Evolutionary conservation across 345 rosid genomes (phyloP), one percentile per base, ranked within the genome.

Genomic region (Conringia planisiliqua): DNA sequence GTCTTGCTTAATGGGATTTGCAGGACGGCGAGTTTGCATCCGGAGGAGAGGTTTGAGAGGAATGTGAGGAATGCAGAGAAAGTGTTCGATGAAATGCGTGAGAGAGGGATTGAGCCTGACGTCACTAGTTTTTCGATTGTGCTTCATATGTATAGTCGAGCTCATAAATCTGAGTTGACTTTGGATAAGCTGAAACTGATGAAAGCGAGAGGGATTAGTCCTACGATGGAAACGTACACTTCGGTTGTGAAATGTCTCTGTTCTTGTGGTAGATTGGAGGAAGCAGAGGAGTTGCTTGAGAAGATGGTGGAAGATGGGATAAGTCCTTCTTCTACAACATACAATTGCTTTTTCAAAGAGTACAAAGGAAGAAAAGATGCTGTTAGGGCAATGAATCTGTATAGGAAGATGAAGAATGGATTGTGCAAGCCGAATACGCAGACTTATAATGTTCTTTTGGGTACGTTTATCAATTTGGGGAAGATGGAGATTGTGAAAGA

Each of bases 261-360:
- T 75, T 94, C 96, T 0, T 88, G 94, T 35, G 91, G 89, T 16
- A 83, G 87, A 80, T 73, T 89, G 0, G 85, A 85, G 16, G 93
- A 91, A 16, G 97, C 93, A 0, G 84, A 88, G 85, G 85, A 66
- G 72, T 75, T 93, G 79, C 90, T 93, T 18, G 64, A 35, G 18
- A 91, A 87, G 81, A 91, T 91, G 96, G 87, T 83, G 71, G 80
- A 47, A 33, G 78, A 57, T 29, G 88, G 91, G 20, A 86, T 90
- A 13, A 78, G 82, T 54, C 91, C 97, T 7, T 80, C 81, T 7
- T 83, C 97, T 0, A 86, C 83, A 3, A 91, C 91, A 0, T 93
- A 87, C 64, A 91, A 91, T 82, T 93, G 98, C 68, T 89, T 93
- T 79, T 88, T 89, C 17, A 91, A 91, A 79, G 98, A 93, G 76